A percentile compares a stretch with the other conserved stretches of the same genome.
Conservation (phyloP, 257 asterid species). For the Datura wrightii region DNA sequence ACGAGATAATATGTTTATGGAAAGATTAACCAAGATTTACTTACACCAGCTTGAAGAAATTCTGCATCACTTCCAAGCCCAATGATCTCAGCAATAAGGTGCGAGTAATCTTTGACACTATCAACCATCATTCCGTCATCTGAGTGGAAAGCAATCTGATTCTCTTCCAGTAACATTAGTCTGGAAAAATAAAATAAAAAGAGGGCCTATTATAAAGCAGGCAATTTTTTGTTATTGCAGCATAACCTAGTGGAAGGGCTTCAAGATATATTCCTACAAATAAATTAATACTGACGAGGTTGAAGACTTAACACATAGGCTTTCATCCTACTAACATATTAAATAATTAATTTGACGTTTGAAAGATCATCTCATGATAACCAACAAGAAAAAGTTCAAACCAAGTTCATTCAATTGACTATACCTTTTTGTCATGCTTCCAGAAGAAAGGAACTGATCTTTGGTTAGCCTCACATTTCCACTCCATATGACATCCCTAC, state of each 20-base stretch:
- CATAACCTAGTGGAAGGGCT: background rate
- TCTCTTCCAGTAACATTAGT: constrained; percentile 95
- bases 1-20: background rate
- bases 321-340: background rate
- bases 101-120: constrained; percentile 87
- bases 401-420: constrained; percentile 32
- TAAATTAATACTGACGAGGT: background rate
- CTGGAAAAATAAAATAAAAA: constrained; percentile 51
- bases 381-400: background rate
- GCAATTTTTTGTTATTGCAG: background rate
- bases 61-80: constrained; percentile 87
- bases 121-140: constrained; percentile 79
- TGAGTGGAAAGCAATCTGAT: constrained; percentile 90
- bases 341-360: background rate
- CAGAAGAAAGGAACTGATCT: constrained; percentile 96
- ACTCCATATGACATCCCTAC: constrained; percentile 92
- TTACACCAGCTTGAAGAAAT: constrained; percentile 82
- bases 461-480: constrained; percentile 88
- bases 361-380: background rate
- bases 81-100: constrained; percentile 88
- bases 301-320: background rate
- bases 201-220: constrained; percentile 7
- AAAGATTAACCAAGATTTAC: constrained; percentile 40
- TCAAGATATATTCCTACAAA: background rate
- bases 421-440: constrained; percentile 98